phyloP scores from a whole-genome alignment of 495 filamentous ascomycete genomes.

The Penicillium cataractarum region DNA sequence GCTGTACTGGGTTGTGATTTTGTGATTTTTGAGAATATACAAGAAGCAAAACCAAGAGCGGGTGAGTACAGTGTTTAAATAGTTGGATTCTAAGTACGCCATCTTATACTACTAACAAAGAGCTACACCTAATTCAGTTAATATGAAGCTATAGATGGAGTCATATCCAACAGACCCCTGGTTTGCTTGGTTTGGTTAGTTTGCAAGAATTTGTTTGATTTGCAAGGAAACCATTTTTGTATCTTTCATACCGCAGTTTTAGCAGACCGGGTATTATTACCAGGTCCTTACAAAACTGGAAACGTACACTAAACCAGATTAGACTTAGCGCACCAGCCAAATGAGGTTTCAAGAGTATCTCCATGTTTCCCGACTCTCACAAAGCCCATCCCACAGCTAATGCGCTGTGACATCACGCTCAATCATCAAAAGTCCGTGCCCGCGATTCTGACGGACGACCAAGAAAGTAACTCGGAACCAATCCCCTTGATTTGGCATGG shows the following conservation, averaged over 20 bases:
- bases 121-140: too few species aligned
- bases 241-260: too few species aligned
- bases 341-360: neutral
- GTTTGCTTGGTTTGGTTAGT: neutral
- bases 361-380: too few species aligned
- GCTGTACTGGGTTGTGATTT: neutral
- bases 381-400: neutral
- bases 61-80: neutral
- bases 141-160: too few species aligned
- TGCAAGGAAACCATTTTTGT: too few species aligned
- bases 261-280: neutral
- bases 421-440: conserved; percentile 7
- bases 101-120: neutral
- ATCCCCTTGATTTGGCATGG: conserved; percentile 4
- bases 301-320: neutral
- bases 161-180: neutral
- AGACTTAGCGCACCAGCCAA: neutral
- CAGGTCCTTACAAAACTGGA: neutral
- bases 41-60: neutral
- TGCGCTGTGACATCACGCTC: conserved; percentile 22
- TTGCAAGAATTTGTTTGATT: neutral
- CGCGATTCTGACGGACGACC: conserved; percentile 8
- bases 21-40: neutral
- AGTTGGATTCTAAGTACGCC: neutral
- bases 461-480: conserved; percentile 2